Conservation (phyloP, 768 basidiomycete species). For the Naematelia aurantialba region DNA sequence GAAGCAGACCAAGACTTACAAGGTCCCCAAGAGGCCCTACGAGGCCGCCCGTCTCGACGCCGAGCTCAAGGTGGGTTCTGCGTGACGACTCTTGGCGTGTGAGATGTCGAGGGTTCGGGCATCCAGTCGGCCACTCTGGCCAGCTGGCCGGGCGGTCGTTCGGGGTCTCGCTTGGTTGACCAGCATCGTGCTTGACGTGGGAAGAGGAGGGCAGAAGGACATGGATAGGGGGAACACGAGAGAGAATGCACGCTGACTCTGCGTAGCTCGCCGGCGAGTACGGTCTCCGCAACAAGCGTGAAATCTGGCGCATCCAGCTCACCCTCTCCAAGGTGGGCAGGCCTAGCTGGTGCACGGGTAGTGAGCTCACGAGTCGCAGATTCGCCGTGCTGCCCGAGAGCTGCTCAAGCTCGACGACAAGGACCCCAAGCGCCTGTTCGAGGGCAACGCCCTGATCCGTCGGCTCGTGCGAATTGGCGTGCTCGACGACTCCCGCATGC, state of each 20-base stretch:
- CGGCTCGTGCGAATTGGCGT: slow-evolving; percentile 98
- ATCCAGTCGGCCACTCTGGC: no score
- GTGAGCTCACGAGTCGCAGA: slow-evolving; percentile 51
- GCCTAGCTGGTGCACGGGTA: background rate
- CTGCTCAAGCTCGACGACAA: slow-evolving; percentile 99
- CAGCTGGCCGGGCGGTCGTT: no score
- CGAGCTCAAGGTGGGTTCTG: slow-evolving; percentile 80
- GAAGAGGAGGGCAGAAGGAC: background rate
- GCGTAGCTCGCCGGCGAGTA: slow-evolving; percentile 95
- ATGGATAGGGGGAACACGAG: background rate
- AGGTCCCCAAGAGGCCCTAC: slow-evolving; percentile 96
- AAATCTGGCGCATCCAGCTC: slow-evolving; percentile 99
- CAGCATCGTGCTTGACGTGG: no score
- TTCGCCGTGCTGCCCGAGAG: slow-evolving; percentile 99
- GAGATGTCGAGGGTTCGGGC: background rate
- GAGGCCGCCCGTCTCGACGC: slow-evolving; percentile 98
- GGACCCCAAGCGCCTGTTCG: slow-evolving; percentile 99
- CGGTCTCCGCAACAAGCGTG: slow-evolving; percentile 99
- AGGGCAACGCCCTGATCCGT: slow-evolving; percentile 59
- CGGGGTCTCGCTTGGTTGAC: no score
- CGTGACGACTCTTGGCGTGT: no score
- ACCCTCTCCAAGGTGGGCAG: slow-evolving; percentile 73
- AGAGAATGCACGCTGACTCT: background rate
- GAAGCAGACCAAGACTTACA: slow-evolving; percentile 61
- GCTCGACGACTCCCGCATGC: slow-evolving; percentile 97